Evolutionary conservation across 257 asterid species (phyloP).

Genomic region (Solanum tarapatanum): DNA sequence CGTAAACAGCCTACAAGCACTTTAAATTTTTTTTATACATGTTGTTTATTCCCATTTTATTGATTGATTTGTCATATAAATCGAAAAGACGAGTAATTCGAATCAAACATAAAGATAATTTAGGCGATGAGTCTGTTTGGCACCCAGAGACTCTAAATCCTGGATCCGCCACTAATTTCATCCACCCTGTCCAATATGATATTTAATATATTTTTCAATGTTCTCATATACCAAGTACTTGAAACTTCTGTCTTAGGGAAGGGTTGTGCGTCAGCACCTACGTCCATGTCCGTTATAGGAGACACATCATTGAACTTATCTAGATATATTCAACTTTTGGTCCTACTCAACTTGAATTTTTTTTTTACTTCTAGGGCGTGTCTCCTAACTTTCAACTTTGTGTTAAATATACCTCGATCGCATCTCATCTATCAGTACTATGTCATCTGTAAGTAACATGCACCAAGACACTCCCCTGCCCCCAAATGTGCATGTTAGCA

Average conservation of each 20-base stretch:
- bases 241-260: neutral
- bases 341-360: neutral
- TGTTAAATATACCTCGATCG: neutral
- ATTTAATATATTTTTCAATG: neutral
- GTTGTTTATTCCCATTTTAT: no score
- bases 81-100: no score
- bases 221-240: neutral
- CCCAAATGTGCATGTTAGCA: neutral
- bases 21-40: no score
- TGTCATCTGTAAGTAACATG: neutral
- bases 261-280: neutral
- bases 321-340: neutral
- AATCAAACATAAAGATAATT: no score
- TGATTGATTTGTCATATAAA: no score
- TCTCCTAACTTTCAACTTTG: neutral
- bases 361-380: neutral
- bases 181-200: neutral
- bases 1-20: no score
- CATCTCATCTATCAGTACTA: neutral
- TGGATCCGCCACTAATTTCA: no score
- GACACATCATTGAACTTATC: neutral
- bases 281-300: neutral
- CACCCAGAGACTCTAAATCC: no score
- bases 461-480: neutral
- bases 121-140: no score